phyloP scores from a whole-genome alignment of 2,329 filamentous ascomycete genomes.

The Clarireedia hainanense region DNA sequence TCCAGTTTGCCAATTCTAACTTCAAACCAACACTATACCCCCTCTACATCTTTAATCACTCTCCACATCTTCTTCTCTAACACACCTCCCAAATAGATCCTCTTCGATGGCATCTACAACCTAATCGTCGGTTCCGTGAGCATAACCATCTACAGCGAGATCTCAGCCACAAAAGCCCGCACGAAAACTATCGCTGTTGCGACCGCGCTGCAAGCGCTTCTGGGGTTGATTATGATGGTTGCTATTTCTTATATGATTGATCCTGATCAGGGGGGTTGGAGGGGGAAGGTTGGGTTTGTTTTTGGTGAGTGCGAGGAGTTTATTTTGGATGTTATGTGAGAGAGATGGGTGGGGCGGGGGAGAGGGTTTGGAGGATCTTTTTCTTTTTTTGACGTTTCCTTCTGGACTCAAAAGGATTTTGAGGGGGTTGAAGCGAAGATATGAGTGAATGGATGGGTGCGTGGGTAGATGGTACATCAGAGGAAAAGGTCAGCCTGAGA shows the following conservation, averaged over 20 bases:
- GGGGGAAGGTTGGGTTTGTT: constrained; percentile 26
- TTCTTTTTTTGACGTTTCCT: no score
- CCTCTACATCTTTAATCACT: no score
- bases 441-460: no score
- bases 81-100: constrained; percentile 11
- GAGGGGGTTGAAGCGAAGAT: no score
- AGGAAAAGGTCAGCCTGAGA: neutral
- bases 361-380: no score
- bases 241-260: constrained; percentile 29
- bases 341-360: no score
- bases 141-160: constrained; percentile 36
- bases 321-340: neutral
- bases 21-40: no score
- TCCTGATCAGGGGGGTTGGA: constrained; percentile 27
- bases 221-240: constrained; percentile 19
- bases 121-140: constrained; percentile 31
- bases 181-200: constrained; percentile 21
- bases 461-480: no score
- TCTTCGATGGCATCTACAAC: constrained; percentile 21
- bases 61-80: no score
- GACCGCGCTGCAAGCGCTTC: constrained; percentile 16
- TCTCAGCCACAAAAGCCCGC: constrained; percentile 37
- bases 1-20: no score
- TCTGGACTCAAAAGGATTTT: no score
- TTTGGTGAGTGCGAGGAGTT: constrained; percentile 16